Conservation (phyloP, 2,329 filamentous ascomycete species). For the Orbilia brochopaga region DNA sequence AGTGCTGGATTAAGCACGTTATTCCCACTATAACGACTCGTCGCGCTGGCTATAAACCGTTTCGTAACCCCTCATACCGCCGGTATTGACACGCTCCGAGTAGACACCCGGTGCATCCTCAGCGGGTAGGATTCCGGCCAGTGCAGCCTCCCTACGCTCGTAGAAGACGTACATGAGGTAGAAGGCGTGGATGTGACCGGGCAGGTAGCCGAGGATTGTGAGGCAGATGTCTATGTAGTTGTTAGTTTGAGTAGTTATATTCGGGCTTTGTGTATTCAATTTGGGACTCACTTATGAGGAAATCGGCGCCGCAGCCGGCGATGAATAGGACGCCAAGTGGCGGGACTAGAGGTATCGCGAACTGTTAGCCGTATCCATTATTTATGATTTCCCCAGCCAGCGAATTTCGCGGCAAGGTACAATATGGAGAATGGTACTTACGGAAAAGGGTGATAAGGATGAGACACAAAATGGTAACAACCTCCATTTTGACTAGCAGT, state of each 20-base stretch:
- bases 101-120: slow-evolving; percentile 37
- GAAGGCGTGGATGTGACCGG: slow-evolving; percentile 80
- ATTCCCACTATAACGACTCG: too few species aligned
- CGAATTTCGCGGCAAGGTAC: too few species aligned
- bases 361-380: background rate
- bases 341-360: slow-evolving; percentile 63
- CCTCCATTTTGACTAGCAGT: slow-evolving; percentile 55
- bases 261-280: background rate
- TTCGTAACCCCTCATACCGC: slow-evolving; percentile 36
- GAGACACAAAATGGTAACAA: slow-evolving; percentile 58
- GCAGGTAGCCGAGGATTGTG: slow-evolving; percentile 73
- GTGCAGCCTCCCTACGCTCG: slow-evolving; percentile 62
- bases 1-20: too few species aligned
- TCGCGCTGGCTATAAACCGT: slow-evolving; percentile 21
- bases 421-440: slow-evolving; percentile 55
- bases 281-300: slow-evolving; percentile 56
- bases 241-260: background rate
- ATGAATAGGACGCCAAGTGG: slow-evolving; percentile 70
- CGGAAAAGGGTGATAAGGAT: slow-evolving; percentile 62
- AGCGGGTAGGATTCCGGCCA: slow-evolving; percentile 21
- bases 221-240: slow-evolving; percentile 66
- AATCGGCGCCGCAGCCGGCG: slow-evolving; percentile 67
- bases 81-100: slow-evolving; percentile 39
- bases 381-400: too few species aligned
- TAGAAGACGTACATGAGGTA: slow-evolving; percentile 85